Evolutionary conservation across 2,329 filamentous ascomycete genomes (phyloP).

Genomic region (Dactylellina drechsleri): DNA sequence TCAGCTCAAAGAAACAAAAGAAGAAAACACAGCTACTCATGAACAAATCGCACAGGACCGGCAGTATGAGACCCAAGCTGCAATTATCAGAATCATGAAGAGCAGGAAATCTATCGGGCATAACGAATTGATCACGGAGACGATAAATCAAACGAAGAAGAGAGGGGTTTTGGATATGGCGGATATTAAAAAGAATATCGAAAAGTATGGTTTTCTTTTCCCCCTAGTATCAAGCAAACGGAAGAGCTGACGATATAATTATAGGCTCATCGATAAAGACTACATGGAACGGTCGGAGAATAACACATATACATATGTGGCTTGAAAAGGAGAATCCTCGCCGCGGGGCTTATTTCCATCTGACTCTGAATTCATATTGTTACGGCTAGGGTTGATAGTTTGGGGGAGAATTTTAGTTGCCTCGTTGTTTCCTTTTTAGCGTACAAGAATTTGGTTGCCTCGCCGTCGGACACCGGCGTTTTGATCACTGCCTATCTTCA

Average conservation of each 20-base stretch:
- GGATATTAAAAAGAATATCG: slow-evolving; percentile 97
- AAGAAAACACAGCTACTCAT: slow-evolving; percentile 94
- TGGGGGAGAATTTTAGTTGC: too few species aligned
- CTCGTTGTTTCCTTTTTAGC: too few species aligned
- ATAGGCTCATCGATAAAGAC: slow-evolving; percentile 88
- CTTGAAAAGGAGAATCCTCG: slow-evolving; percentile 63
- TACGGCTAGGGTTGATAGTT: too few species aligned
- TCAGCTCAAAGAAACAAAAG: slow-evolving; percentile 92
- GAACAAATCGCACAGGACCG: slow-evolving; percentile 87
- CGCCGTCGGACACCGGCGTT: too few species aligned
- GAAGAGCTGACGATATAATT: slow-evolving; percentile 59
- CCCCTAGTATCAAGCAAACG: too few species aligned
- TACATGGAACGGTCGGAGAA: slow-evolving; percentile 83
- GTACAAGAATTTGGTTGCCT: too few species aligned
- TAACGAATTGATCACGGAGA: slow-evolving; percentile 86
- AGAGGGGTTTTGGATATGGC: slow-evolving; percentile 84
- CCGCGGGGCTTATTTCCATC: background rate
- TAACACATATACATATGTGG: slow-evolving; percentile 76
- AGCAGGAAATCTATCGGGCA: slow-evolving; percentile 86
- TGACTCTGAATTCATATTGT: background rate
- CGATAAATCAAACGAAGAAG: slow-evolving; percentile 88
- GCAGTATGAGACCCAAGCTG: slow-evolving; percentile 95
- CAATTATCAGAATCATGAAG: slow-evolving; percentile 98
- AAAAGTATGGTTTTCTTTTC: slow-evolving; percentile 84
- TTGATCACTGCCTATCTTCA: too few species aligned